Conservation (phyloP, 495 filamentous ascomycete genomes). For the Ramalina peruviana region DNA sequence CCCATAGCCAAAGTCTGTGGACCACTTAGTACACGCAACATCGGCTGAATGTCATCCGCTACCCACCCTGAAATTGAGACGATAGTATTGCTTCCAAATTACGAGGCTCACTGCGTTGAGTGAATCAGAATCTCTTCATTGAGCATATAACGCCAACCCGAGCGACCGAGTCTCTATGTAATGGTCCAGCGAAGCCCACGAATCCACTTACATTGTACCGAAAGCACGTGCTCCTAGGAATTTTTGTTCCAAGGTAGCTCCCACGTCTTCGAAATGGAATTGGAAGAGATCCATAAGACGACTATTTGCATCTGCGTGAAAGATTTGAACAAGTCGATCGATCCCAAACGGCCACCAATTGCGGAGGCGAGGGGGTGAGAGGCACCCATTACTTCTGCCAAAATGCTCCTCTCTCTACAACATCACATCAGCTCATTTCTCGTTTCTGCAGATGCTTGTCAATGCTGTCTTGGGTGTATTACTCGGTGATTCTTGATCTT, state of each 20-base stretch:
- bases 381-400: conserved; percentile 18
- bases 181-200: no score
- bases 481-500: conserved; percentile 8
- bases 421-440: no score
- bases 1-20: conserved; percentile 20
- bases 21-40: neutral
- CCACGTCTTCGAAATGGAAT: conserved; percentile 19
- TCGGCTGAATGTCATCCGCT: neutral
- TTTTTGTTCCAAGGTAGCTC: conserved; percentile 18
- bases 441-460: neutral
- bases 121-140: no score
- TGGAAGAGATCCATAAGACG: conserved; percentile 23
- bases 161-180: no score
- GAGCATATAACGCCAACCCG: no score
- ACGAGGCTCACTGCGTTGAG: conserved; percentile 13
- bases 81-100: conserved; percentile 28
- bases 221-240: conserved; percentile 18
- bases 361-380: conserved; percentile 18
- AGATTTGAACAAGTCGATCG: conserved; percentile 24
- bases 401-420: conserved; percentile 3
- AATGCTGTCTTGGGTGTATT: conserved; percentile 2
- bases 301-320: conserved; percentile 17
- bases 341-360: conserved; percentile 26
- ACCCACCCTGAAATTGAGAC: conserved; percentile 26
- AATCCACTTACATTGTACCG: conserved; percentile 11